Percentiles rank a stretch among this genome's conserved stretches.
phyloP scores from a whole-genome alignment of 148 eudicot species.

The Persicaria maculosa region DNA sequence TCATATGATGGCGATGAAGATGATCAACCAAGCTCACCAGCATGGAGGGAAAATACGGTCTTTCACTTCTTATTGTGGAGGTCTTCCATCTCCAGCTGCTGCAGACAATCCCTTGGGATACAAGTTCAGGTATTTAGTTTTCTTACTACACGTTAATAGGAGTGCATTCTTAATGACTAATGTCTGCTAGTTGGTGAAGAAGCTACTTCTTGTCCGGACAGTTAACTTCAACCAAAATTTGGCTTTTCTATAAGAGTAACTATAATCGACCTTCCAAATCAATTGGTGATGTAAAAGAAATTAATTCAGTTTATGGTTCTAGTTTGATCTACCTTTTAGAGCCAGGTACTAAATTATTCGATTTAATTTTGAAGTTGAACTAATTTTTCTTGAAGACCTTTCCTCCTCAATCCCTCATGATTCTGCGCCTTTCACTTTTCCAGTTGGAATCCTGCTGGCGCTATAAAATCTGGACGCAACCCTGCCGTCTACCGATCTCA shows the following conservation, averaged over 20 bases:
- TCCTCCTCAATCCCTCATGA: background rate
- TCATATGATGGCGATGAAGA: slow-evolving; percentile 99
- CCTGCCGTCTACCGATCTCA: slow-evolving; percentile 75
- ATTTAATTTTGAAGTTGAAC: background rate
- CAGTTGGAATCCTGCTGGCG: slow-evolving; percentile 99
- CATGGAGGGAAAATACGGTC: slow-evolving; percentile 68
- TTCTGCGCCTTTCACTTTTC: slow-evolving; percentile 4
- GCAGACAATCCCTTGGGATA: slow-evolving; percentile 95
- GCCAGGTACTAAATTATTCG: background rate
- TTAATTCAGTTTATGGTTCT: background rate
- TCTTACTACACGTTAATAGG: background rate
- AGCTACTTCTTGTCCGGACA: background rate
- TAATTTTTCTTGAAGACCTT: background rate
- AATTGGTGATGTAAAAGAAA: background rate
- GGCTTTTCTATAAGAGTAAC: background rate
- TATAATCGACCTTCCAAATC: background rate
- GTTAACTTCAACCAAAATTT: background rate
- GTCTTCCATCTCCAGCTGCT: slow-evolving; percentile 95
- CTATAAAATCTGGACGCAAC: slow-evolving; percentile 81
- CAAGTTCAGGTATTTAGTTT: slow-evolving; percentile 69
- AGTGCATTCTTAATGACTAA: background rate
- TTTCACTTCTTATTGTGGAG: slow-evolving; percentile 89
- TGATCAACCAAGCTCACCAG: slow-evolving; percentile 74
- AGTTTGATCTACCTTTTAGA: background rate
- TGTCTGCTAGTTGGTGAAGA: background rate